phyloP scores from a whole-genome alignment of 306 rosid genomes.

The Cyclanthera cordifolia region DNA sequence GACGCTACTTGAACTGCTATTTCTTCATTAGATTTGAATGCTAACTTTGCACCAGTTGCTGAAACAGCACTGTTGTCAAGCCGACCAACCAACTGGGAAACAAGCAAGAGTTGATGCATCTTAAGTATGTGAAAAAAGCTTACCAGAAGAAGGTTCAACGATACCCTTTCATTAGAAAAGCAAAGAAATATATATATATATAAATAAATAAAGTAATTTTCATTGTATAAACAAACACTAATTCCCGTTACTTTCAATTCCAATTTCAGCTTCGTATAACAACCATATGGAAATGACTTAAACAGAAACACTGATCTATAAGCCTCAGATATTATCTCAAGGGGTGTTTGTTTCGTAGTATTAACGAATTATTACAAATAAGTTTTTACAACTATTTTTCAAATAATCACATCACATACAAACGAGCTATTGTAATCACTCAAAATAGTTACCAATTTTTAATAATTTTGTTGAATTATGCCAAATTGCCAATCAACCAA shows the following conservation, averaged over 20 bases:
- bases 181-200: neutral
- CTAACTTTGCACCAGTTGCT: slow-evolving; percentile 87
- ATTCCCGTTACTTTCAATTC: neutral
- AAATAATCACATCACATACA: too few species aligned
- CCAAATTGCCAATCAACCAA: too few species aligned
- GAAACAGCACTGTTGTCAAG: slow-evolving; percentile 97
- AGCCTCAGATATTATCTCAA: neutral
- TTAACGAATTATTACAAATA: too few species aligned
- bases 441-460: too few species aligned
- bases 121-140: neutral
- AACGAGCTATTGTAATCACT: too few species aligned
- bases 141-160: neutral
- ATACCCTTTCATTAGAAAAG: neutral
- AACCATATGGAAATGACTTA: neutral
- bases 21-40: slow-evolving; percentile 87
- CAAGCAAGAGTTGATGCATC: slow-evolving; percentile 6
- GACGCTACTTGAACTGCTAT: slow-evolving; percentile 68
- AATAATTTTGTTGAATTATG: too few species aligned
- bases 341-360: too few species aligned
- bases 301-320: neutral
- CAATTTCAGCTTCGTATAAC: neutral
- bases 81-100: slow-evolving; percentile 72
- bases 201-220: too few species aligned
- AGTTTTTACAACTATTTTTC: too few species aligned
- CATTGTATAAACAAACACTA: neutral